These are phyloP conservation scores for Fusarium piperis DNA, from an alignment of 2,329 filamentous ascomycete genomes.

Conservation along the genomic window DNA sequence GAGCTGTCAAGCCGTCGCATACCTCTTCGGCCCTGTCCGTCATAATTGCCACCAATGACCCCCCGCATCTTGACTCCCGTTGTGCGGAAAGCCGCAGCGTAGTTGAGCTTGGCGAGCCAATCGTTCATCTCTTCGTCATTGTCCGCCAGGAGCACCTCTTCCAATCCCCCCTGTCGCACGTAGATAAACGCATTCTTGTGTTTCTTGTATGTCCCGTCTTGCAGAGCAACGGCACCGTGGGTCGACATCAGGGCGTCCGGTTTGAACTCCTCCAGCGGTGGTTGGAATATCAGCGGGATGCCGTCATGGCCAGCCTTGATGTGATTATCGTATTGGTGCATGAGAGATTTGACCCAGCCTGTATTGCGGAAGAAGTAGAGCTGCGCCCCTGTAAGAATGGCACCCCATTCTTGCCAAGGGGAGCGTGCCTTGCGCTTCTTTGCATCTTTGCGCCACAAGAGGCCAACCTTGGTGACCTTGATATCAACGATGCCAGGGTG, in stretches of 20 bases:
- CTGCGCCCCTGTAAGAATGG: slow-evolving; percentile 94
- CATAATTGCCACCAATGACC: slow-evolving; percentile 84
- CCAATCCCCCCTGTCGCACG: slow-evolving; percentile 84
- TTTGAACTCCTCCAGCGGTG: slow-evolving; percentile 90
- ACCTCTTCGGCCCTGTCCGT: slow-evolving; percentile 79
- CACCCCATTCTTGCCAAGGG: slow-evolving; percentile 99
- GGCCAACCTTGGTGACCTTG: slow-evolving; percentile 94
- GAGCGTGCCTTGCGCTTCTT: slow-evolving; percentile 96
- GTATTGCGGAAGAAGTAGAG: slow-evolving; percentile 97
- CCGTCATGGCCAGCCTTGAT: slow-evolving; percentile 79
- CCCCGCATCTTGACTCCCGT: slow-evolving; percentile 91
- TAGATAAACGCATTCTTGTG: slow-evolving; percentile 97
- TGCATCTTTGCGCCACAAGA: slow-evolving; percentile 91
- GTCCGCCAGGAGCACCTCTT: slow-evolving; percentile 92
- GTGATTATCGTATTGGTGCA: slow-evolving; percentile 87
- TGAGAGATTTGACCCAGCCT: slow-evolving; percentile 88
- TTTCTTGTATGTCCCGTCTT: slow-evolving; percentile 88
- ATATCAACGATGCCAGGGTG: slow-evolving; percentile 96
- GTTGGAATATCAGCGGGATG: slow-evolving; percentile 86
- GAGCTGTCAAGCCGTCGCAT: slow-evolving; percentile 77
- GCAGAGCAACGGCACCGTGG: slow-evolving; percentile 87
- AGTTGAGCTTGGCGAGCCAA: slow-evolving; percentile 96
- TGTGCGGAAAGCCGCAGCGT: slow-evolving; percentile 92
- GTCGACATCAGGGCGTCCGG: slow-evolving; percentile 94
- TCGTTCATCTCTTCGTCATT: slow-evolving; percentile 94